Evolutionary conservation across 257 asterid genomes (phyloP), one percentile per base, ranked within the genome.

Genomic region (Agastache rugosa): DNA sequence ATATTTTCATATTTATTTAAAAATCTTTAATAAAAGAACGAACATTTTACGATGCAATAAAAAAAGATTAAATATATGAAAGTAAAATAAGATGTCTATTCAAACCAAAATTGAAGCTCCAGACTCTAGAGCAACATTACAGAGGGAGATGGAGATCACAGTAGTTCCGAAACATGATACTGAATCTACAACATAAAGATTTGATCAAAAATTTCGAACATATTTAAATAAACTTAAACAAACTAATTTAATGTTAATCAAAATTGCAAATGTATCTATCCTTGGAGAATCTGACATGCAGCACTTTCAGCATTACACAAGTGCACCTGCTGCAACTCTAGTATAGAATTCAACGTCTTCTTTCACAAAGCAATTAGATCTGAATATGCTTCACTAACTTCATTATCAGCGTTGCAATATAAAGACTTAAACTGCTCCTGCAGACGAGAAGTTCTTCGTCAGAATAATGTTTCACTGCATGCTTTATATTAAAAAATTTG

Each of bases 301-400:
- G 11, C n/a, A n/a, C n/a, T 51, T 51, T 51, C 25, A 51, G 23
- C 25, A n/a, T 7, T 51, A 29, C 34, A 82, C 19, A 10, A 69
- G n/a, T 22, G 51, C 64, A 94, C 98, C 98, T 91, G 90, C 80
- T 94, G 97, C 67, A 94, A 81, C 72, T 87, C 91, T 63, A 85
- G 76, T 65, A 94, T 83, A 78, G 91, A 87, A 77, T 84, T 87
- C 87, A 91, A 87, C 17, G 95, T 87, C 82, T 90, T 86, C 79
- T 84, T 87, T 56, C 97, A 88, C 42, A 97, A 90, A 56, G 80
- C 80, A 69, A 91, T 62, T 69, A 94, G 82, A 82, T 85, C 90
- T 12, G 92, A 86, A 83, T 91, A 94, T 67, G 97, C 97, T 69
- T 90, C 93, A 69, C 81, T 51, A 59, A 89, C 88, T 22, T 50